phyloP scores from a whole-genome alignment of 1,284 basidiomycete species.

The Vanrija pseudolonga region DNA sequence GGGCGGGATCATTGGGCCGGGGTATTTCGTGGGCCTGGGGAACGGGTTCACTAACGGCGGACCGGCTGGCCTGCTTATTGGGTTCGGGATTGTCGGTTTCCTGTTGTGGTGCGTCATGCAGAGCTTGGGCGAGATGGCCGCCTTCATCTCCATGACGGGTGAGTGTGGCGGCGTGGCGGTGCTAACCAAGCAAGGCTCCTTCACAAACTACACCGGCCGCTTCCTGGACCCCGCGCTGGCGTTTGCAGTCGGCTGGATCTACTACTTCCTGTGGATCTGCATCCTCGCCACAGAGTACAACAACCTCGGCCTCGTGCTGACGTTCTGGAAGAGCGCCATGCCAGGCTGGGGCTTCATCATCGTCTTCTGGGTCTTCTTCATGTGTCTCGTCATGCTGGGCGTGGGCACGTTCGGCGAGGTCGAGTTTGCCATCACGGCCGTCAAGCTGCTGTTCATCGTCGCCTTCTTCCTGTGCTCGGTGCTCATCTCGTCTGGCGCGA shows the following conservation, averaged over 20 bases:
- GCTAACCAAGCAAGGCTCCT: slow-evolving; percentile 1
- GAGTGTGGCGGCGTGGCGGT: not conserved
- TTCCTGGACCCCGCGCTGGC: slow-evolving; percentile 15
- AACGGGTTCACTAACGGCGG: slow-evolving; percentile 6
- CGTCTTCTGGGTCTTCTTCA: not conserved
- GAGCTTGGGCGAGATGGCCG: slow-evolving; percentile 10
- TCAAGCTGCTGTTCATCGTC: not conserved
- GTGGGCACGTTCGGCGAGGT: not conserved
- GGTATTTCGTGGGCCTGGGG: not conserved
- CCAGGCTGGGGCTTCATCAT: not conserved
- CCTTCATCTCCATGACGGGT: slow-evolving; percentile 1
- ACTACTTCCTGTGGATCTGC: slow-evolving; percentile 9
- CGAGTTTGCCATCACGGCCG: not conserved
- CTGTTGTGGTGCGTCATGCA: slow-evolving; percentile 9
- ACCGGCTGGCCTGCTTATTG: slow-evolving; percentile 7
- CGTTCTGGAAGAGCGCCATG: not conserved
- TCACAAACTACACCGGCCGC: slow-evolving; percentile 9
- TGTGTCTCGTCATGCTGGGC: not conserved
- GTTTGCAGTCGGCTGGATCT: slow-evolving; percentile 15
- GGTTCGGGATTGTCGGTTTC: slow-evolving; percentile 7
- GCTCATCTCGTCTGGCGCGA: not conserved
- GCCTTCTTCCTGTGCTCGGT: not conserved
- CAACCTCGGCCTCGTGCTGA: not conserved
- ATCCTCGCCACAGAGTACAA: not conserved
- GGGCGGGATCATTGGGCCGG: not conserved